Evolutionary conservation across 140 eudicot species (phyloP), one percentile per base, ranked within the genome.

Genomic region (Senecio squalidus): DNA sequence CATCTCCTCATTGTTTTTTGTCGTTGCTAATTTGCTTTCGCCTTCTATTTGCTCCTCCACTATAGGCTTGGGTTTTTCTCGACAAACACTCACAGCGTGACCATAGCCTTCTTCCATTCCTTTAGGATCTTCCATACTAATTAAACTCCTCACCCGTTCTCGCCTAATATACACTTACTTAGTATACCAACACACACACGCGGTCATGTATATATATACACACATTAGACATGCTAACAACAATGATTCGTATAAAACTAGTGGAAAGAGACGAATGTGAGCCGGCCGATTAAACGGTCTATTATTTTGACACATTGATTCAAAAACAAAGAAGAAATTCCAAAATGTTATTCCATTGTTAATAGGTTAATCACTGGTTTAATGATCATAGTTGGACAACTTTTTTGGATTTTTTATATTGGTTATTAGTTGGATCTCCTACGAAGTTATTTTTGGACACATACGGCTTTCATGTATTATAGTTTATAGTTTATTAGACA

Each of bases 101-200:
- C 62, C 77, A 1, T 60, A 66, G 27, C 93, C 95, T 74, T 86
- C 95, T 60, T 80, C 95, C 44, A 83, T 53, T 61, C 56, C 72
- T 70, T 67, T 77, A 0, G 83, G 84, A 78, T 80, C 81, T 62
- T 80, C 94, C 86, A 78, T 82, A 28, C 22, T 29, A 24, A 27
- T 31, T 6, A 60, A 15, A 16, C 23, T 51, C 53, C 22, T 62
- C 34, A 43, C 58, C 23, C 21, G 33, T 33, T 18, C 11, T 4
- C 45, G 28, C 46, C 27, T 59, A 21, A 6, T 25, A 5, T 41
- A 31, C 44, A 55, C 29, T 52, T 53, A 11, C 15, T 17, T 65
- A 4, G 9, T 41, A 3, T 20, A 31, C 0, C 5, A 55, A 29
- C 18, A 14, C 14, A 28, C 10, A 11, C 4, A 24, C 33, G 7